These are phyloP conservation scores for Theobroma grandiflorum DNA, from an alignment of 441 rosid species.

Conservation along the genomic window DNA sequence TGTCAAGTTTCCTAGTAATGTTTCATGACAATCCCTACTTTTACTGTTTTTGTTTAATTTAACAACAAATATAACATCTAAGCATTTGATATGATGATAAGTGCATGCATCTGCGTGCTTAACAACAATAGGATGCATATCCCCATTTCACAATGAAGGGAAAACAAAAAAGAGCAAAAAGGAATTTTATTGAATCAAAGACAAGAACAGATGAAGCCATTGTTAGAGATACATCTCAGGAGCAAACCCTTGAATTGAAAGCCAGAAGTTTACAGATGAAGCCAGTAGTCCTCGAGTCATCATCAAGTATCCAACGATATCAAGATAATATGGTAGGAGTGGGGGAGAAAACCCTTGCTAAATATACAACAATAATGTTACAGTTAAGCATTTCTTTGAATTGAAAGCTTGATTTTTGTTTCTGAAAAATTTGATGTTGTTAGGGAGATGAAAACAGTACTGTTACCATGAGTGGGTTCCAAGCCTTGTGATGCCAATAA, in stretches of 20 bases:
- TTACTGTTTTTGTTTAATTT: too few species aligned
- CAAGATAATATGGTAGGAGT: conserved; percentile 5
- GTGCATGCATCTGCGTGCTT: too few species aligned
- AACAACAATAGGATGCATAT: too few species aligned
- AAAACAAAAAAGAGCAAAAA: too few species aligned
- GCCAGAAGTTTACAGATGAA: too few species aligned
- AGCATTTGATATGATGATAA: too few species aligned
- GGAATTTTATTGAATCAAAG: too few species aligned
- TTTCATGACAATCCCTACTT: too few species aligned
- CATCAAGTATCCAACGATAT: neutral
- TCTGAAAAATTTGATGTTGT: conserved; percentile 9
- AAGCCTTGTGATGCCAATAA: neutral
- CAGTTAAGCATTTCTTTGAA: neutral
- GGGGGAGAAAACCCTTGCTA: conserved; percentile 15
- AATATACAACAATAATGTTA: neutral
- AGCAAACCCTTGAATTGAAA: neutral
- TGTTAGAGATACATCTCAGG: neutral
- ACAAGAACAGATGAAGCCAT: neutral
- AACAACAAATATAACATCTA: too few species aligned
- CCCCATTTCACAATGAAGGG: too few species aligned
- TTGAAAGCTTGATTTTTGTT: neutral
- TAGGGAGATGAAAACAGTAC: neutral
- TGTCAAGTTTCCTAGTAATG: too few species aligned
- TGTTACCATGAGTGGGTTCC: neutral
- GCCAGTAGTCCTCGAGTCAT: neutral